Percentiles rank a stretch among this genome's conserved stretches.
These are phyloP conservation scores for Phycomyces nitens DNA, from an alignment of 192 early-diverging fungal genomes.

Conservation along the genomic window DNA sequence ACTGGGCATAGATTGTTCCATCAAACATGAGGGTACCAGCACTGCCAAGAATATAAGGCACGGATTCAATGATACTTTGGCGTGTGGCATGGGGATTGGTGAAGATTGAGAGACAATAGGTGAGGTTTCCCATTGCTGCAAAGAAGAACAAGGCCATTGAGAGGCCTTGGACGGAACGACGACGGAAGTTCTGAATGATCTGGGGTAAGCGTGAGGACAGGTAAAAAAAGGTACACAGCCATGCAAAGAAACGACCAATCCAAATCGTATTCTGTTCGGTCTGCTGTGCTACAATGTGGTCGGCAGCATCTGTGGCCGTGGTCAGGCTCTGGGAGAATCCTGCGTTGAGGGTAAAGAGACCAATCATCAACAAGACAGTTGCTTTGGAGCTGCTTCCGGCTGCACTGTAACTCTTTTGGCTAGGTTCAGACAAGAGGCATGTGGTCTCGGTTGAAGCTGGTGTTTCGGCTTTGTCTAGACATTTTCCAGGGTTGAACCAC, in stretches of 20 bases:
- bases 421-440: too few relatives aligned
- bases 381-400: too few relatives aligned
- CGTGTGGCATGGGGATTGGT: constrained; percentile 38
- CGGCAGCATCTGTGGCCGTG: too few relatives aligned
- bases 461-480: too few relatives aligned
- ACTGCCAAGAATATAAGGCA: constrained; percentile 65
- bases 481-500: constrained; percentile 7
- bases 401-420: too few relatives aligned
- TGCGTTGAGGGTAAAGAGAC: too few relatives aligned
- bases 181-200: constrained; percentile 60
- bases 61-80: constrained; percentile 27
- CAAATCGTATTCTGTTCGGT: constrained; percentile 15
- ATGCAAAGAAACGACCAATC: constrained; percentile 61
- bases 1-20: constrained; percentile 57
- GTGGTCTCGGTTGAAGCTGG: too few relatives aligned
- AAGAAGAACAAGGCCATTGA: constrained; percentile 73
- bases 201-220: constrained; percentile 73
- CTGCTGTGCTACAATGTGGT: too few relatives aligned
- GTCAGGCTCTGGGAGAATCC: too few relatives aligned
- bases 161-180: constrained; percentile 64
- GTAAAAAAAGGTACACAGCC: constrained; percentile 63
- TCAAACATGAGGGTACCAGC: constrained; percentile 69
- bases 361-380: too few relatives aligned
- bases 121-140: constrained; percentile 66
- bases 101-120: constrained; percentile 57